Evolutionary conservation across 148 eudicot species (phyloP), one percentile per base, ranked within the genome.

Genomic region (Polygonum aviculare): DNA sequence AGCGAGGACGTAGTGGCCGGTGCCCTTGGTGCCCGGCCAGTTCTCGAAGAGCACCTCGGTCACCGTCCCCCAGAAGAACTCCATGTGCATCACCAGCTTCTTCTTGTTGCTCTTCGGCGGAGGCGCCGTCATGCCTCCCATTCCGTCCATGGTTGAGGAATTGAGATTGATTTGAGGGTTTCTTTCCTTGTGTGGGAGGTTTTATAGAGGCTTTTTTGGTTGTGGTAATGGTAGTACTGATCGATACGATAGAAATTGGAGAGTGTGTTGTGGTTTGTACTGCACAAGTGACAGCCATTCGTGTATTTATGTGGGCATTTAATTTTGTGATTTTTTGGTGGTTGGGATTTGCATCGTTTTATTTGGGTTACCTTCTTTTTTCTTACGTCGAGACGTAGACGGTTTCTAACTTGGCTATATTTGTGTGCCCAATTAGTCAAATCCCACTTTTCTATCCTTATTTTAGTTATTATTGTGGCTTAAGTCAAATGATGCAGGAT

Each of bases 81-180:
- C 78, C 96, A 89, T 91, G 86, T 91, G 96, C 98, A 90, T 93
- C 90, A 85, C 83, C 82, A 81, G 85, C 80, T 72, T 83, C 51
- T 15, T 70, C 74, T 21, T 50, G 31, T 67, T 78, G 44, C 40
- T 22, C 40, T 40, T 2, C 22, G 69, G 15, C 26, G 82, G 45
- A 60, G 77, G 69, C 4, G 70, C 73, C 65, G 9, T 5, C 80
- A 72, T 76, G 18, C 26, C 50, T 57, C 48, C 76, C 69, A 67
- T 67, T 44, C 45, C 72, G 19, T 36, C 59, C 52, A 33, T 75
- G 22, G 49, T 67, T 67, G 72, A n/a, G 14, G 10, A 3, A n/a
- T 31, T 2, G 40, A 35, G 40, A 36, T 67, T 0, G 72, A 60
- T 26, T 26, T 44, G 38, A 45, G 38, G 72, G 7, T 26, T 62